Evolutionary conservation across 2,329 filamentous ascomycete genomes (phyloP), one percentile per base, ranked within the genome.

Genomic region (Aspergillus thermomutatus): DNA sequence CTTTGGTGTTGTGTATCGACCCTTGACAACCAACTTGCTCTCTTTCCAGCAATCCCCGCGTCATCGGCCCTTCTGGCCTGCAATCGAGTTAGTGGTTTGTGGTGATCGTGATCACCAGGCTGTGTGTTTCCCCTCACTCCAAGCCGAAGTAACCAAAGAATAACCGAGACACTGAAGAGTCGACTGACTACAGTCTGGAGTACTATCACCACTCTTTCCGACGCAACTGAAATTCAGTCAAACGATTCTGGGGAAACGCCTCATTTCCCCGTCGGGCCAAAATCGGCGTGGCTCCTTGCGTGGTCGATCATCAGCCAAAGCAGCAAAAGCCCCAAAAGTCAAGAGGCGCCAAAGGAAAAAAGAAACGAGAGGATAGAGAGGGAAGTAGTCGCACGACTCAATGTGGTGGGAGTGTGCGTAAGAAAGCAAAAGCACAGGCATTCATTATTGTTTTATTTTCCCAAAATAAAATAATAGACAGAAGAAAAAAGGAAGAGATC

Each of bases 291-390:
- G 49, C 56, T 60, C 64, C 64, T 65, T 65, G 60, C 63, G 54
- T 57, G 37, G 63, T 60, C 61, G 64, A 66, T 66, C 64, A 59
- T 59, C 64, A 27, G 45, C 59, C 59, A 48, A 62, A 61, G 52
- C 53, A 49, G 58, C 57, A 56, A 61, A 62, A 50, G 49, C 49
- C 52, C 31, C 23, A 53, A 58, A 53, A 53, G 27, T 50, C 7
- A 27, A 48, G 47, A 53, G 47, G 25, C 21, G 43, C 19, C n/a
- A n/a, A 49, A n/a, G 10, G 19, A 46, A 53, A 48, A 26, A 46
- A 46, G 19, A 27, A 47, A 48, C 19, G 7, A 37, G 45, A 27
- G 25, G 19, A 52, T 27, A 48, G 14, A 27, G 17, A 27, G 19
- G n/a, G 10, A 54, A 48, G 27, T 14, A 21, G 45, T 49, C 45